Base-by-base conservation (phyloP, 106 monocot species). In the Cymbidium sinense region DNA sequence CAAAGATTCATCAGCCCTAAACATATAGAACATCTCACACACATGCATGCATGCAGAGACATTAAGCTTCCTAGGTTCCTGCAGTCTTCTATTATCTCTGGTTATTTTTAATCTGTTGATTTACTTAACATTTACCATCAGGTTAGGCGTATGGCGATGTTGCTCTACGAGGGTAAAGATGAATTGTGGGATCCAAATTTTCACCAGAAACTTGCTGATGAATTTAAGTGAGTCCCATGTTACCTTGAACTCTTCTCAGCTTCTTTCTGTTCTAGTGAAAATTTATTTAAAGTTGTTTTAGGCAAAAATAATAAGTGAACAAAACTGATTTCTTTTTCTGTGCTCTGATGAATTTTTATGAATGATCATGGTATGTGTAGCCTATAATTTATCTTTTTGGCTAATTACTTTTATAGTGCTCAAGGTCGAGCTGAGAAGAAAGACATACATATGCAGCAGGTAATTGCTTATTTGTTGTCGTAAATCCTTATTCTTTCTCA, bases 151-250 rank as follows among this genome's bases (percentile, higher is more conserved):
- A 35, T 71, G 71, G 71, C 37, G 71, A 39, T 36, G 37, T 39
- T 71, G 36, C 71, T 71, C 34, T 37, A 39, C n/a, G n/a, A 36
- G 71, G 71, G 71, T 29, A 36, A 35, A 39, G 71, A 71, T 71
- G 67, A 67, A 67, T 39, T 71, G 71, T 36, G 20, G 11, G 71
- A 71, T 71, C 36, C 71, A 71, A 71, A 71, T 20, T 71, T 71
- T 71, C 37, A 71, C 71, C 71, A 71, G n/a, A 71, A 71, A 30
- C 71, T 71, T 39, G 36, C 71, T 39, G 71, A 71, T 39, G 39
- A 71, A 36, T 71, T 71, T 71, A 71, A 71, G 71, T 71, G 71
- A 71, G 71, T 13, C 37, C 36, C 34, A 37, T 71, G 69, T 30
- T 67, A 71, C 21, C 37, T 39, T 71, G 2, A 31, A 18, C 12